Conservation (phyloP, 208 protist genomes). For the Wallacemonas sp. region DNA sequence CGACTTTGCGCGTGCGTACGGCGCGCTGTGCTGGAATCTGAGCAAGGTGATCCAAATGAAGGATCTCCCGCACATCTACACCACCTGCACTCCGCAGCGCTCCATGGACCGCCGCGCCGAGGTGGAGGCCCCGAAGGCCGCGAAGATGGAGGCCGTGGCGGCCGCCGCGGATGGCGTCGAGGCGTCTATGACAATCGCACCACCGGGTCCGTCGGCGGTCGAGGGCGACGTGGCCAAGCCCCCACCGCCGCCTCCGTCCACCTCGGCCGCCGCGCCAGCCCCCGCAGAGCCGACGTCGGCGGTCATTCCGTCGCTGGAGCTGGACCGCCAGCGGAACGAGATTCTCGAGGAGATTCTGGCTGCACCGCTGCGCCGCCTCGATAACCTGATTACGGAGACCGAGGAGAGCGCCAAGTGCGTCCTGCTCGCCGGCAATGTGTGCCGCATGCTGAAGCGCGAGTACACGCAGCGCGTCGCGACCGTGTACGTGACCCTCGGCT, state of each 20-base stretch:
- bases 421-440: constrained; percentile 52
- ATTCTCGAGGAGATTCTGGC: constrained; percentile 58
- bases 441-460: constrained; percentile 44
- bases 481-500: constrained; percentile 20
- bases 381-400: constrained; percentile 77
- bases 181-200: too few relatives aligned
- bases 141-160: not conserved
- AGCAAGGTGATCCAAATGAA: constrained; percentile 90
- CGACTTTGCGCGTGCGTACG: constrained; percentile 91
- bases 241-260: not conserved
- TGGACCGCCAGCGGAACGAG: constrained; percentile 55
- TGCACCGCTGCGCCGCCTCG: constrained; percentile 68
- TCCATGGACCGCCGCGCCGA: too few relatives aligned
- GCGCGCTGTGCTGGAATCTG: constrained; percentile 92
- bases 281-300: not conserved
- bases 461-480: constrained; percentile 35
- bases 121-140: too few relatives aligned
- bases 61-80: constrained; percentile 92
- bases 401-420: constrained; percentile 62
- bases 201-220: too few relatives aligned
- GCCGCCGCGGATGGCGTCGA: too few relatives aligned
- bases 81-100: constrained; percentile 59
- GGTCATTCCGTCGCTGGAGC: constrained; percentile 45
- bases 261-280: not conserved
- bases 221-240: too few relatives aligned